These are phyloP conservation scores for Lodderomyces parapsilosis DNA, from an alignment of 1,139 yeast species.

Conservation along the genomic window DNA sequence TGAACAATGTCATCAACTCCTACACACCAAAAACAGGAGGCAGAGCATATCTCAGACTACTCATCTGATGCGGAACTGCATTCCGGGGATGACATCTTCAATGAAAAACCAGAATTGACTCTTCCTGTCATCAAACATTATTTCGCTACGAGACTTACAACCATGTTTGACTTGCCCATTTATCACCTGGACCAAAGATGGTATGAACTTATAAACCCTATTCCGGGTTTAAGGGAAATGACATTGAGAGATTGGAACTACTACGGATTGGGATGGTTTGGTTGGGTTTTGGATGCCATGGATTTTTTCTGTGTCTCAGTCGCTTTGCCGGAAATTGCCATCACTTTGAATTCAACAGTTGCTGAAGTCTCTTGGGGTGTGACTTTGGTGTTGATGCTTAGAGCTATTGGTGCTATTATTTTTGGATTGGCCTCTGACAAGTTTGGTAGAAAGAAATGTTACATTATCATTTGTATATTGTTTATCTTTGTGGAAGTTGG, in stretches of 20 bases:
- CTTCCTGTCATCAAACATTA: constrained; percentile 22
- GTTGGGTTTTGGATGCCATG: constrained; percentile 81
- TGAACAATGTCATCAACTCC: background rate
- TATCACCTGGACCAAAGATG: constrained; percentile 17
- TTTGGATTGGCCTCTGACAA: constrained; percentile 68
- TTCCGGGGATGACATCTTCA: constrained; percentile 18
- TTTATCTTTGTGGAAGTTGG: constrained; percentile 66
- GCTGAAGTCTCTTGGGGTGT: constrained; percentile 75
- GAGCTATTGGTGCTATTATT: constrained; percentile 77
- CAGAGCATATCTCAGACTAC: constrained; percentile 9
- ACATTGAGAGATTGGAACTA: constrained; percentile 49
- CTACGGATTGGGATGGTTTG: constrained; percentile 60
- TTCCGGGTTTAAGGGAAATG: constrained; percentile 29
- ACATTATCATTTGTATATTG: constrained; percentile 49
- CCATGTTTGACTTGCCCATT: constrained; percentile 29
- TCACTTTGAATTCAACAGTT: constrained; percentile 46
- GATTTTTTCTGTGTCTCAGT: constrained; percentile 74
- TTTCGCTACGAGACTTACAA: constrained; percentile 26
- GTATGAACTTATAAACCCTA: constrained; percentile 30
- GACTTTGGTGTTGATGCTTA: constrained; percentile 73
- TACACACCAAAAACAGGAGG: constrained; percentile 2
- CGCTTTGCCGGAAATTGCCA: constrained; percentile 56
- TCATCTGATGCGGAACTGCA: background rate
- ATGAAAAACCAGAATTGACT: constrained; percentile 28
- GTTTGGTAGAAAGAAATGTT: constrained; percentile 75